Evolutionary conservation across 2,329 filamentous ascomycete species (phyloP).

Genomic region (Aureobasidium pullulans): DNA sequence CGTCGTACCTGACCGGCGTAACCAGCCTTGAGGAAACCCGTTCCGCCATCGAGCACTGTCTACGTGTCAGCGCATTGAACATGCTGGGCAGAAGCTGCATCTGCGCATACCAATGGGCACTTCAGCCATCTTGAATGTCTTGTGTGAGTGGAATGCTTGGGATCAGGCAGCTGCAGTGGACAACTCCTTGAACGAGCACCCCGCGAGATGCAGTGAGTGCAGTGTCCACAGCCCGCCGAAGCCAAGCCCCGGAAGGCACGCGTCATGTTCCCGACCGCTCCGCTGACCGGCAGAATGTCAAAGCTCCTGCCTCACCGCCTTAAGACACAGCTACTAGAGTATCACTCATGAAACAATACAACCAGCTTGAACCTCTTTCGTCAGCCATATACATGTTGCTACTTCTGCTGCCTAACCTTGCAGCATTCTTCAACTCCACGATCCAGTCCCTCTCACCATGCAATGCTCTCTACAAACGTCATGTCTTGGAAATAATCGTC

Average conservation of each 20-base stretch:
- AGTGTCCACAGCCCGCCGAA: background rate
- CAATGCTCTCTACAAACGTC: background rate
- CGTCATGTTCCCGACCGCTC: background rate
- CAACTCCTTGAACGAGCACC: background rate
- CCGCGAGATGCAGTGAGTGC: constrained; percentile 6
- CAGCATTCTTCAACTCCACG: background rate
- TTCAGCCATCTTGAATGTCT: constrained; percentile 36
- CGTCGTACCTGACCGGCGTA: constrained; percentile 75
- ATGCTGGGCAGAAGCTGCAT: constrained; percentile 11
- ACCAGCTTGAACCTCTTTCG: no score
- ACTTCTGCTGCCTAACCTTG: background rate
- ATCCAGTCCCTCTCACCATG: background rate
- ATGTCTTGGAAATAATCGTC: background rate
- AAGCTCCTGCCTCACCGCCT: background rate
- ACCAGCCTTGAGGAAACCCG: constrained; percentile 98
- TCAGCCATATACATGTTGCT: background rate
- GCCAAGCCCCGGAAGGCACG: constrained; percentile 12
- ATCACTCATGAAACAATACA: background rate
- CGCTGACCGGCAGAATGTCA: background rate
- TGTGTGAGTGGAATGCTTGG: background rate
- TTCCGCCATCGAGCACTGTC: constrained; percentile 96
- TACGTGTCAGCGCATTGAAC: constrained; percentile 16
- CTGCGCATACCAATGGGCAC: constrained; percentile 40
- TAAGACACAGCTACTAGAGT: background rate
- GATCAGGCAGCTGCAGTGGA: background rate